Base-by-base conservation (phyloP, 2,329 filamentous ascomycete genomes). In the Gaeumannomyces tritici region DNA sequence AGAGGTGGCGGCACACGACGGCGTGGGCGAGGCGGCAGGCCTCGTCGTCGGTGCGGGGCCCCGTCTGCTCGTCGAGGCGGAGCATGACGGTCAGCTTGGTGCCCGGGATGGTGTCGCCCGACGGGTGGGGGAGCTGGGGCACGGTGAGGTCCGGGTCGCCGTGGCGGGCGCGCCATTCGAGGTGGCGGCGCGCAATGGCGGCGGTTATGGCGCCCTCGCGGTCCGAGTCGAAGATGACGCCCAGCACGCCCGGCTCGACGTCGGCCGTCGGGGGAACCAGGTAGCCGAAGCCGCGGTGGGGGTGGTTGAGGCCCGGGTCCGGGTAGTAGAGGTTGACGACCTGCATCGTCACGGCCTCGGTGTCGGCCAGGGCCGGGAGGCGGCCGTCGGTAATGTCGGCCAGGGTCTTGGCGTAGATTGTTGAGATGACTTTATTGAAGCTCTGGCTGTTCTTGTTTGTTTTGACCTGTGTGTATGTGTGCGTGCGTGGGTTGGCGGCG, bases 21-120 rank as follows among this genome's bases (percentile, higher is more conserved):
- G 78, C 74, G 65, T 84, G 83, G 42, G 93, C 91, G 82, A 93
- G 89, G 7, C 75, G 71, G 29, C 89, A 76, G 21, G 86, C 91
- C 66, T 89, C 82, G 18, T 87, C 79, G 65, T 87, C 0, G 68
- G 61, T 2, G 65, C 69, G 57, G 66, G 68, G 63, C 78, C 82
- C 72, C 91, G 82, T 91, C 91, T 98, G 83, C 33, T 57, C 55
- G 24, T 90, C 91, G 75, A 95, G 95, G 64, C 95, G 95, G 63
- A 99, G 79, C 86, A 99, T 96, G 68, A 98, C 90, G 21, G 93
- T 96, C 61, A 98, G 75, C 73, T 96, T 96, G 18, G 91, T 96
- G 28, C 90, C 91, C 0, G 73, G 70, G 62, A 67, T 15, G 13
- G 31, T 42, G 55, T 31, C 47, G 42, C 69, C 33, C 57, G 63